Base-by-base conservation (phyloP, 768 basidiomycete species). In the Clitopilus hobsonii region DNA sequence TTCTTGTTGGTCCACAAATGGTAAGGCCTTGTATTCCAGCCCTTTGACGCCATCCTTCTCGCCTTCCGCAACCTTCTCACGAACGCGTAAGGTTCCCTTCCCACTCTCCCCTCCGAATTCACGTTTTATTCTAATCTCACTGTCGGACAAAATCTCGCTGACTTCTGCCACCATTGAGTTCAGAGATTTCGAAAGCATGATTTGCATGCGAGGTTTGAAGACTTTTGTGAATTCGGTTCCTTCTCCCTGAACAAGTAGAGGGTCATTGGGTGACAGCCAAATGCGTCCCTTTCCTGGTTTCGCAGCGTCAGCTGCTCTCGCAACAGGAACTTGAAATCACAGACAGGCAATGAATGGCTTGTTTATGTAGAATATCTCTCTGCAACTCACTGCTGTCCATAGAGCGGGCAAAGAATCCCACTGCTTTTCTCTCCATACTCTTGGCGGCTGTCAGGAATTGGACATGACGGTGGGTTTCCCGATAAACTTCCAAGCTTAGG, bases 331-430 rank as follows among this genome's bases (percentile, higher is more conserved):
- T 97, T 63, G 16, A 25, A 51, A n/a, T n/a, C n/a, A n/a, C n/a
- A 14, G 49, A 58, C 65, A 38, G 52, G 36, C 54, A 47, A 51
- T 30, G 28, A 38, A 52, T 24, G 38, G 30, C 6, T n/a, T n/a
- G n/a, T n/a, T n/a, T n/a, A n/a, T n/a, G n/a, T n/a, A n/a, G n/a
- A n/a, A n/a, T n/a, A n/a, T n/a, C n/a, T n/a, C n/a, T n/a, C n/a
- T n/a, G n/a, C n/a, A n/a, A 71, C 81, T 64, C 69, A 98, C 95
- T 98, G 65, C 89, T 89, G 48, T 88, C 85, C 86, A 98, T 91
- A 38, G 93, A 71, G 23, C 84, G 75, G 6, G 88, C 85, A 63
- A 91, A 91, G 61, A 85, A 83, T 0, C 95, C 96, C 50, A 98
- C 77, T 56, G 85, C 81, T 59, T 78, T 81, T 49, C 91, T 74